Evolutionary conservation across 192 early-diverging fungal species (phyloP).

Genomic region (Radiomyces spectabilis): DNA sequence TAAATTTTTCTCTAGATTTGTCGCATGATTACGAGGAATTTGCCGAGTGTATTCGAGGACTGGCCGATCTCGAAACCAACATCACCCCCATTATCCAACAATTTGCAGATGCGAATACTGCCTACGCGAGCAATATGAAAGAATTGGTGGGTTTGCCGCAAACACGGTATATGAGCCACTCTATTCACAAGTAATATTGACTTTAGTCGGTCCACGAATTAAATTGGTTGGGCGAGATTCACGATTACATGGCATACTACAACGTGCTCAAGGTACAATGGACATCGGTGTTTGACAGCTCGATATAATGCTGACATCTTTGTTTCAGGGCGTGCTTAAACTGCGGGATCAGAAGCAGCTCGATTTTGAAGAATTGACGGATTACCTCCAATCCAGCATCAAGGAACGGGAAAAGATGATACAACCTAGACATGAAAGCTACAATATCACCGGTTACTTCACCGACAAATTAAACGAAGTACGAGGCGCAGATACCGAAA

Average conservation of each 20-base stretch:
- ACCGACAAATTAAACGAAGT: constrained; percentile 86
- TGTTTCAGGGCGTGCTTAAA: constrained; percentile 61
- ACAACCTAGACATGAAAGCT: constrained; percentile 37
- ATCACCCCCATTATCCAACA: constrained; percentile 65
- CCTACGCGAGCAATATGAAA: constrained; percentile 55
- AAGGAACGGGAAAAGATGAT: constrained; percentile 68
- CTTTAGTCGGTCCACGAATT: constrained; percentile 40
- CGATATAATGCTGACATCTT: background rate
- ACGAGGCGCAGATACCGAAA: constrained; percentile 80
- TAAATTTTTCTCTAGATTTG: constrained; percentile 44
- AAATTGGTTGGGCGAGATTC: constrained; percentile 68
- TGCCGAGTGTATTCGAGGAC: constrained; percentile 58
- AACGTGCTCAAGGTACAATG: constrained; percentile 55
- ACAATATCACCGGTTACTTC: constrained; percentile 65
- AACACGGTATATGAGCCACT: too few relatives aligned
- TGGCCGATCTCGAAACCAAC: constrained; percentile 82
- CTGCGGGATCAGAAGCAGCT: constrained; percentile 92
- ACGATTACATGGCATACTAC: constrained; percentile 84
- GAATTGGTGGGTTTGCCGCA: constrained; percentile 47
- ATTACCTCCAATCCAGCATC: constrained; percentile 61
- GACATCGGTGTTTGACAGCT: background rate
- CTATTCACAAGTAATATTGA: too few relatives aligned
- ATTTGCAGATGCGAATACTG: constrained; percentile 63
- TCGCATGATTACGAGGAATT: constrained; percentile 75
- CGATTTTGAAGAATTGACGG: constrained; percentile 85